Percentiles rank a stretch among this genome's conserved stretches.
phyloP scores from a whole-genome alignment of 2,329 filamentous ascomycete genomes.

The Coniochaeta sp. region DNA sequence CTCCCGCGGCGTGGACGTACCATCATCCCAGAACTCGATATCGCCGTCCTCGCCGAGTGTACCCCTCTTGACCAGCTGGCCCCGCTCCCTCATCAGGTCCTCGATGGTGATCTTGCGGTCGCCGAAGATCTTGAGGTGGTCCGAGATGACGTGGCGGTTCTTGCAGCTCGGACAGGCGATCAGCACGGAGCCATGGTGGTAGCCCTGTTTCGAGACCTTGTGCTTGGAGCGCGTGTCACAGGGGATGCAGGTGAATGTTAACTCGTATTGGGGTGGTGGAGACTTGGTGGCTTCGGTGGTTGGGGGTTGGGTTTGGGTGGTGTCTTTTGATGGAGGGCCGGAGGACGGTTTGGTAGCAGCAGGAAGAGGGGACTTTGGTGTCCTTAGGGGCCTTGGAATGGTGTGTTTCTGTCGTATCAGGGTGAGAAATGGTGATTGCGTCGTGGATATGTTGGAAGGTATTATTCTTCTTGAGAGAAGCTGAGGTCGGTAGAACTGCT shows the following conservation, averaged over 20 bases:
- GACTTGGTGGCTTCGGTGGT: conserved; percentile 17
- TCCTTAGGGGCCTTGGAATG: conserved; percentile 17
- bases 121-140: conserved; percentile 76
- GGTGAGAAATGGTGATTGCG: neutral
- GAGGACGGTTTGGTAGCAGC: neutral
- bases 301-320: conserved; percentile 12
- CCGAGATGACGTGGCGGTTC: conserved; percentile 84
- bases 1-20: conserved; percentile 30
- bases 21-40: conserved; percentile 85
- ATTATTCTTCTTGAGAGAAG: neutral
- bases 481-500: neutral
- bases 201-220: conserved; percentile 85
- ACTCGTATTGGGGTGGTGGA: conserved; percentile 64
- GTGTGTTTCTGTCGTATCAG: conserved; percentile 17
- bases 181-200: conserved; percentile 82
- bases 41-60: conserved; percentile 61
- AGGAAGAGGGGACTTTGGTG: conserved; percentile 18
- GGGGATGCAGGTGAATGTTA: conserved; percentile 89
- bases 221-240: conserved; percentile 78
- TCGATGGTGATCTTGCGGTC: conserved; percentile 65
- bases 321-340: neutral
- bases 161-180: conserved; percentile 83
- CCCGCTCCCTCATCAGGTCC: conserved; percentile 69
- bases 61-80: conserved; percentile 65
- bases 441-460: neutral